phyloP scores from a whole-genome alignment of 108 stramenopile species.

The Cyclotella cryptica region DNA sequence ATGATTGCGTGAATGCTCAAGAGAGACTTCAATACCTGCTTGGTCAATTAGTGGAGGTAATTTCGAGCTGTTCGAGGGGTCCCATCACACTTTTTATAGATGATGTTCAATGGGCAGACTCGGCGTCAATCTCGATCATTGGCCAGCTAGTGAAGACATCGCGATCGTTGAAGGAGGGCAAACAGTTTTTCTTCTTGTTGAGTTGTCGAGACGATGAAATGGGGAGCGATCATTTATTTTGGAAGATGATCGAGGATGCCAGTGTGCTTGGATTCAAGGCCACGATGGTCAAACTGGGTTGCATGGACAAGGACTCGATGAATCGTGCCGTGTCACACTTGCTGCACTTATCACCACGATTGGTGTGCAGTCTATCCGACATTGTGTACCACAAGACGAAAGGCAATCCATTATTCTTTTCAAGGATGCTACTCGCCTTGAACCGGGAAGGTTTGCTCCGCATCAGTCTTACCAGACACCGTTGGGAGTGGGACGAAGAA shows the following conservation, averaged over 20 bases:
- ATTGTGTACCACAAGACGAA: constrained; percentile 25
- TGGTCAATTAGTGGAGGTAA: constrained; percentile 18
- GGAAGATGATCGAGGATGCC: background rate
- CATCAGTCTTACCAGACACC: constrained; percentile 4
- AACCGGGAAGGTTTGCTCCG: constrained; percentile 20
- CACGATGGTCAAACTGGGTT: constrained; percentile 7
- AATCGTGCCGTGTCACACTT: constrained; percentile 22
- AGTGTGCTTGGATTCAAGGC: background rate
- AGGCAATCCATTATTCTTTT: constrained; percentile 34
- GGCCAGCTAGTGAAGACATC: constrained; percentile 15
- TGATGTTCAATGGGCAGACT: constrained; percentile 43
- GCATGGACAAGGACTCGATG: constrained; percentile 20
- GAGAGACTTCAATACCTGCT: constrained; percentile 29
- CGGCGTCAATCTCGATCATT: constrained; percentile 15
- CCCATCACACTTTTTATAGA: constrained; percentile 29
- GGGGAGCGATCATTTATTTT: constrained; percentile 9
- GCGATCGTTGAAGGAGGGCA: too few relatives aligned
- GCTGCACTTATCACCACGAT: constrained; percentile 14
- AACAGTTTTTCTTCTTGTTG: constrained; percentile 5
- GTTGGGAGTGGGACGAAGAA: constrained; percentile 36
- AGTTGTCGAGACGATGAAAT: constrained; percentile 36
- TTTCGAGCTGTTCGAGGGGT: background rate
- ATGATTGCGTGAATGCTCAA: constrained; percentile 32
- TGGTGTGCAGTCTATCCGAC: background rate
- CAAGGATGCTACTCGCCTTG: constrained; percentile 23